Evolutionary conservation across 2,329 filamentous ascomycete species (phyloP).

Genomic region (Aspergillus sp.): DNA sequence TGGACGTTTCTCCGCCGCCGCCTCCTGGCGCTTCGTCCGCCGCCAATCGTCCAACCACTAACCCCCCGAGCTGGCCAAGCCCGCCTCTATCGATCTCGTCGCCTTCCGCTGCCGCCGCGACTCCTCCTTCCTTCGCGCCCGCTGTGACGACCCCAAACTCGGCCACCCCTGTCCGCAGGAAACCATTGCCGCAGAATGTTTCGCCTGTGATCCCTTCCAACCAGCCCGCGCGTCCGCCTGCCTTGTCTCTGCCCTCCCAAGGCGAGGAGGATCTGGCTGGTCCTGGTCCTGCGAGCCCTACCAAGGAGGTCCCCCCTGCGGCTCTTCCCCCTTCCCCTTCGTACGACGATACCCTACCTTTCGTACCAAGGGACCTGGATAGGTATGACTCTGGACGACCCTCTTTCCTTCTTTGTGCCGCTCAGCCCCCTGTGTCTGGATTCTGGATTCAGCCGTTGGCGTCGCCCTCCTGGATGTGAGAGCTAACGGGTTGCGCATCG

Average conservation of each 20-base stretch:
- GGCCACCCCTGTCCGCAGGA: constrained; percentile 41
- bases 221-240: constrained; percentile 11
- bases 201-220: constrained; percentile 30
- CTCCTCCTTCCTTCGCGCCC: constrained; percentile 7
- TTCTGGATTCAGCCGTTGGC: constrained; percentile 2
- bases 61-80: constrained; percentile 8
- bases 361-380: constrained; percentile 30
- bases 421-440: constrained; percentile 3
- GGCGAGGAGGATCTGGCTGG: constrained; percentile 13
- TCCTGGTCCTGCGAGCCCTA: constrained; percentile 2
- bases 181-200: constrained; percentile 45
- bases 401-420: constrained; percentile 3
- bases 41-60: constrained; percentile 10
- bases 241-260: constrained; percentile 16
- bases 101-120: constrained; percentile 6
- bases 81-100: constrained; percentile 11
- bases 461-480: constrained; percentile 6
- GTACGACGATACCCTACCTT: constrained; percentile 19
- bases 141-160: constrained; percentile 30
- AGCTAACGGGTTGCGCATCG: constrained; percentile 19
- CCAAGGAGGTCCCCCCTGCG: background rate
- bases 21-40: constrained; percentile 9
- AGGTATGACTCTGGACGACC: constrained; percentile 22
- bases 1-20: constrained; percentile 9
- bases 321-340: constrained; percentile 15